These are phyloP conservation scores for Medicago truncatula DNA, from an alignment of 306 rosid genomes.

Conservation along the genomic window MtrunA17r5.0-ANR NC_053043.1:50830001-50830500, in stretches of 20 bases:
- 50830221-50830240: not conserved
- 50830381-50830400: slow-evolving; percentile 56
- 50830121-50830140: not conserved
- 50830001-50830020: not conserved
- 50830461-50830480: slow-evolving; percentile 3
- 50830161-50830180: not conserved
- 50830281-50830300: slow-evolving; percentile 43
- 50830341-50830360: slow-evolving; percentile 51
- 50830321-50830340: slow-evolving; percentile 57
- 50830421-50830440: slow-evolving; percentile 54
- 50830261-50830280: not conserved
- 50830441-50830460: slow-evolving; percentile 12
- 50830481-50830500: too few species aligned
- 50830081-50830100: not conserved
- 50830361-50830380: slow-evolving; percentile 62
- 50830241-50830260: not conserved
- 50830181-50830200: not conserved
- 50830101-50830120: not conserved
- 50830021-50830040: slow-evolving; percentile 1
- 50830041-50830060: slow-evolving; percentile 4
- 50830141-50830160: not conserved
- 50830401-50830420: slow-evolving; percentile 61
- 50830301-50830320: slow-evolving; percentile 58
- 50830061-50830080: not conserved
- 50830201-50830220: not conserved